Percentiles rank a stretch among this genome's conserved stretches.
phyloP scores from a whole-genome alignment of 108 stramenopile genomes.

The Chaetoceros muelleri region DNA sequence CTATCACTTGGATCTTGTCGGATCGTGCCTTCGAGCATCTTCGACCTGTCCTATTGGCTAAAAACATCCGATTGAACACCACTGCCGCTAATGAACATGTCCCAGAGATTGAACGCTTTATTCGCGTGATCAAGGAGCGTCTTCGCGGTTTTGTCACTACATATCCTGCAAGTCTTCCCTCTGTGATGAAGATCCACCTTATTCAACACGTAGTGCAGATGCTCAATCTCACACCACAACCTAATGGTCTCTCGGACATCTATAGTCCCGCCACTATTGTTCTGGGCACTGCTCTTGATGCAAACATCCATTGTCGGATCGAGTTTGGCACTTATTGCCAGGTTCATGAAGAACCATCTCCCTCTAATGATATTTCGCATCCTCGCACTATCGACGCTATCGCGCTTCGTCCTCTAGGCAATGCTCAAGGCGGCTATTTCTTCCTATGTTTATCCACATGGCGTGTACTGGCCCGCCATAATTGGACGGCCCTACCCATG shows the following conservation, averaged over 20 bases:
- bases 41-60: constrained; percentile 10
- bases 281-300: no score
- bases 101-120: no score
- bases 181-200: constrained; percentile 10
- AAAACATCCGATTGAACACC: constrained; percentile 2
- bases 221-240: constrained; percentile 14
- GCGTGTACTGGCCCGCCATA: not conserved
- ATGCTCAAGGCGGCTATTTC: no score
- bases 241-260: constrained; percentile 8
- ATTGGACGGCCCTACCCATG: constrained; percentile 19
- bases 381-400: no score
- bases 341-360: no score
- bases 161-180: constrained; percentile 27
- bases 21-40: no score
- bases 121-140: no score
- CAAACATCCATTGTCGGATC: no score
- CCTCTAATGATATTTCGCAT: no score
- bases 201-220: constrained; percentile 12
- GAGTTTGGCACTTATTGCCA: no score
- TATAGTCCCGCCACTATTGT: no score
- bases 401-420: no score
- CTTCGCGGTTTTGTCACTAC: constrained; percentile 17
- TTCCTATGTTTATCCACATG: constrained; percentile 17
- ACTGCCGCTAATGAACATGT: constrained; percentile 27
- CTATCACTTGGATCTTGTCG: not conserved